Percentiles rank a stretch among this genome's conserved stretches.
phyloP scores from a whole-genome alignment of 805 yeast species.

The Barnettozyma vustinii region DNA sequence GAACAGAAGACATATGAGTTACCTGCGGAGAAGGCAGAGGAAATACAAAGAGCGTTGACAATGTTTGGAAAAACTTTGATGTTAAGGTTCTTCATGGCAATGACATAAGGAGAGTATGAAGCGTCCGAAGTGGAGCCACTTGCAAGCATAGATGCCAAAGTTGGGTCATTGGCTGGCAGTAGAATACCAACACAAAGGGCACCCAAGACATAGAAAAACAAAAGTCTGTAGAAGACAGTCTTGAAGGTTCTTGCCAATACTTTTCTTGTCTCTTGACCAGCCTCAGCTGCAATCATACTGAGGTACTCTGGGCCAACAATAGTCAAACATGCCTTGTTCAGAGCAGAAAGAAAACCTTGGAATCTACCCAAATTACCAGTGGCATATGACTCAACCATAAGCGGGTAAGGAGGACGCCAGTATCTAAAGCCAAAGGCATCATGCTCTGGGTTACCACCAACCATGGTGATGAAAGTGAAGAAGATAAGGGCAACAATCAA shows the following conservation, averaged over 20 bases:
- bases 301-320: conserved; percentile 81
- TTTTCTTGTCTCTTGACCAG: conserved; percentile 60
- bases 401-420: conserved; percentile 42
- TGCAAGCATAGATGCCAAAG: conserved; percentile 38
- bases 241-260: conserved; percentile 67
- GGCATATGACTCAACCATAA: conserved; percentile 46
- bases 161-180: conserved; percentile 55
- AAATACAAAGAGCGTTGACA: conserved; percentile 46
- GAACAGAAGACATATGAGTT: conserved; percentile 51
- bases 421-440: conserved; percentile 51
- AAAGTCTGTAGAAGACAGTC: conserved; percentile 57
- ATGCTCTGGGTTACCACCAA: conserved; percentile 73
- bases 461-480: conserved; percentile 73
- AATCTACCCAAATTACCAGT: conserved; percentile 60
- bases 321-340: conserved; percentile 66
- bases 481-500: conserved; percentile 64
- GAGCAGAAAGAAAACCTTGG: conserved; percentile 64
- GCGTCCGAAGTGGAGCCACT: conserved; percentile 36
- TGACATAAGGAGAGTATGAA: conserved; percentile 50
- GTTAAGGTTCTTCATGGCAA: conserved; percentile 50
- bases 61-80: conserved; percentile 43
- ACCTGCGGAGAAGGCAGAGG: conserved; percentile 50
- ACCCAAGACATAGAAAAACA: conserved; percentile 57
- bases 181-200: conserved; percentile 62
- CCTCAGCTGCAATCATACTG: conserved; percentile 77